phyloP scores from a whole-genome alignment of 345 rosid genomes.

The Eucalyptus sp. region DNA sequence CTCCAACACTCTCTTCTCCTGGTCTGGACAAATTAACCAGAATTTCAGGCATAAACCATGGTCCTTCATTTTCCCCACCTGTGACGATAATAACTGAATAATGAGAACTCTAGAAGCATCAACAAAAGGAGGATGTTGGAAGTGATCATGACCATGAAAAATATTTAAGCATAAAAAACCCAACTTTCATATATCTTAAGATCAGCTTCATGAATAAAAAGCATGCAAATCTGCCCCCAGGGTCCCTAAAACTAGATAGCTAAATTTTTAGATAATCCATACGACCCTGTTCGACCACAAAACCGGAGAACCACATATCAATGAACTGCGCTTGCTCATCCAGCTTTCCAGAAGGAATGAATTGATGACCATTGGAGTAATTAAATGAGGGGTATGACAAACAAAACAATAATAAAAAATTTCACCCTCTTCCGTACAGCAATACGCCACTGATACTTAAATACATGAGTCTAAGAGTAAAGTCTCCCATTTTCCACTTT shows the following conservation, averaged over 20 bases:
- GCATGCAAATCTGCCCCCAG: background rate
- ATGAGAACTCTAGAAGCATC: background rate
- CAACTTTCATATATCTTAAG: background rate
- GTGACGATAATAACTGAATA: background rate
- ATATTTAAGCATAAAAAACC: background rate
- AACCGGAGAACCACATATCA: background rate
- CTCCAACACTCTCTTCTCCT: slow-evolving; percentile 51
- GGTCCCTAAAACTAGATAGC: background rate
- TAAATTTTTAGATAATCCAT: background rate
- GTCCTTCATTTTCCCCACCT: slow-evolving; percentile 80
- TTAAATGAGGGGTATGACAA: background rate
- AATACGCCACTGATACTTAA: background rate
- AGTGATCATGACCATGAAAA: background rate
- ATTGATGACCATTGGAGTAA: background rate
- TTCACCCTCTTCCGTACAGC: background rate
- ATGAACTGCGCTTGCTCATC: background rate
- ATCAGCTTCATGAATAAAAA: background rate
- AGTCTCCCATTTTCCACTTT: background rate
- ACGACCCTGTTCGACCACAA: background rate
- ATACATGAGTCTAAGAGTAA: background rate
- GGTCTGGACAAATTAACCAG: slow-evolving; percentile 63
- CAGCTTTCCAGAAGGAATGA: background rate
- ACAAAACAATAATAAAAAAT: background rate
- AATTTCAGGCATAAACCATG: slow-evolving; percentile 85
- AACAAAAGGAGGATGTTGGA: background rate